Conservation (phyloP, 1,284 basidiomycete genomes). For the Ceratobasidium sp. region DNA sequence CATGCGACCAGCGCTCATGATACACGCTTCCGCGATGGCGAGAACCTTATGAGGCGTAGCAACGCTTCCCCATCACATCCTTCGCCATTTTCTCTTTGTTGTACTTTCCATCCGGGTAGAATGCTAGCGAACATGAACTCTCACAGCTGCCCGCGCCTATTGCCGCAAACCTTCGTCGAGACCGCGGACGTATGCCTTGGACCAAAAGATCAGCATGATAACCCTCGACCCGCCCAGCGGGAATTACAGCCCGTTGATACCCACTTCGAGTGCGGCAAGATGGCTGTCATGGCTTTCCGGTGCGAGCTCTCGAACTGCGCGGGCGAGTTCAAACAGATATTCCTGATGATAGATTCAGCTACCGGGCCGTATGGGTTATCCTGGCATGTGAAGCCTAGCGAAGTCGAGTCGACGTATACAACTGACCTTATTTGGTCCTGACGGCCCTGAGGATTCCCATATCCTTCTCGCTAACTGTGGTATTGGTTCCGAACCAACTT, state of each 20-base stretch:
- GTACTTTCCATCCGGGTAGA: constrained; percentile 38
- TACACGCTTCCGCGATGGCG: constrained; percentile 1
- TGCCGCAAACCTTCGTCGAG: constrained; percentile 35
- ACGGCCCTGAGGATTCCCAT: constrained; percentile 77
- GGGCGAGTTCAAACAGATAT: constrained; percentile 76
- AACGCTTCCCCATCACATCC: constrained; percentile 11
- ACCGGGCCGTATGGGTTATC: neutral
- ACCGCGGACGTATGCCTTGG: constrained; percentile 30
- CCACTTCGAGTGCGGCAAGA: constrained; percentile 74
- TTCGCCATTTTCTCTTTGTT: constrained; percentile 20
- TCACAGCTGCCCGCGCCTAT: constrained; percentile 23
- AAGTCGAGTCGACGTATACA: constrained; percentile 7
- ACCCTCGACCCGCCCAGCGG: constrained; percentile 13
- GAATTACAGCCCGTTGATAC: constrained; percentile 47
- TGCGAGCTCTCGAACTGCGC: constrained; percentile 70
- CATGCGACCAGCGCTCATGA: neutral
- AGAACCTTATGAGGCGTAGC: constrained; percentile 4
- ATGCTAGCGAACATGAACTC: constrained; percentile 33
- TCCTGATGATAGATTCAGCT: constrained; percentile 58
- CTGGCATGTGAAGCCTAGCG: constrained; percentile 19
- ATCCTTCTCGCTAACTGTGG: constrained; percentile 71
- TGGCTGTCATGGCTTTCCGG: constrained; percentile 79
- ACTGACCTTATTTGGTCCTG: constrained; percentile 78
- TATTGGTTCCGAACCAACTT: constrained; percentile 80
- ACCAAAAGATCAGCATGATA: constrained; percentile 23